A percentile compares a stretch with the other conserved stretches of the same genome.
phyloP scores from a whole-genome alignment of 2,329 filamentous ascomycete species.

The Talaromyces sp. region DNA sequence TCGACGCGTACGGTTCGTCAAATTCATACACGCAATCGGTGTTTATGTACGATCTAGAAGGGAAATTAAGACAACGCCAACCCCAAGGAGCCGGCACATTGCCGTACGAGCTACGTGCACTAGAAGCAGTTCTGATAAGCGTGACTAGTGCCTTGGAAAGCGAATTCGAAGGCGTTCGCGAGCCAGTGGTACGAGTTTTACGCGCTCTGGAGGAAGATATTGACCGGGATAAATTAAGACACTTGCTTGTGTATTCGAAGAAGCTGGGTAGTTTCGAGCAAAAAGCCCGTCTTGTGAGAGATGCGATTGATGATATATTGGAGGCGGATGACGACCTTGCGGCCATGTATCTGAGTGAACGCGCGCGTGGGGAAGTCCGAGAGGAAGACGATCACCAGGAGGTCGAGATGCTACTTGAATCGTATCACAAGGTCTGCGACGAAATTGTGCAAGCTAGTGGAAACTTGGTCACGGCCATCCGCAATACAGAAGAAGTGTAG shows the following conservation, averaged over 20 bases:
- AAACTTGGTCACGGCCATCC: slow-evolving; percentile 87
- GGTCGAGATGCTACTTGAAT: slow-evolving; percentile 93
- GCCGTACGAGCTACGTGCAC: slow-evolving; percentile 91
- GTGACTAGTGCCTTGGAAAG: slow-evolving; percentile 88
- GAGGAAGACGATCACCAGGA: slow-evolving; percentile 88
- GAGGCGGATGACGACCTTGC: slow-evolving; percentile 95
- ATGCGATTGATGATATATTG: slow-evolving; percentile 89
- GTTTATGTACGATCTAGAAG: slow-evolving; percentile 96
- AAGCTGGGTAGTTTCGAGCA: slow-evolving; percentile 96
- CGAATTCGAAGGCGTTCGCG: slow-evolving; percentile 89
- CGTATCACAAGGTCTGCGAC: slow-evolving; percentile 95
- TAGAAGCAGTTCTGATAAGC: slow-evolving; percentile 91
- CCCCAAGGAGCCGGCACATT: slow-evolving; percentile 53
- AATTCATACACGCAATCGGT: slow-evolving; percentile 92
- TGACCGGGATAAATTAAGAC: slow-evolving; percentile 84
- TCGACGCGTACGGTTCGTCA: slow-evolving; percentile 91
- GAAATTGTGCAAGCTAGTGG: slow-evolving; percentile 95
- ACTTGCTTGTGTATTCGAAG: slow-evolving; percentile 90
- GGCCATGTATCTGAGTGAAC: slow-evolving; percentile 92
- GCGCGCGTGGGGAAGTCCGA: slow-evolving; percentile 65
- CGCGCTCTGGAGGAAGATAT: slow-evolving; percentile 94
- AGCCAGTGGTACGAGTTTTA: slow-evolving; percentile 84
- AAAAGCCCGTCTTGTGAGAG: slow-evolving; percentile 86
- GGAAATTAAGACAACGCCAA: slow-evolving; percentile 79
- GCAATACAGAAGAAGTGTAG: slow-evolving; percentile 98